Evolutionary conservation across 1,284 basidiomycete genomes (phyloP), one percentile per base, ranked within the genome.

Genomic region (Leccinum angustisporum): DNA sequence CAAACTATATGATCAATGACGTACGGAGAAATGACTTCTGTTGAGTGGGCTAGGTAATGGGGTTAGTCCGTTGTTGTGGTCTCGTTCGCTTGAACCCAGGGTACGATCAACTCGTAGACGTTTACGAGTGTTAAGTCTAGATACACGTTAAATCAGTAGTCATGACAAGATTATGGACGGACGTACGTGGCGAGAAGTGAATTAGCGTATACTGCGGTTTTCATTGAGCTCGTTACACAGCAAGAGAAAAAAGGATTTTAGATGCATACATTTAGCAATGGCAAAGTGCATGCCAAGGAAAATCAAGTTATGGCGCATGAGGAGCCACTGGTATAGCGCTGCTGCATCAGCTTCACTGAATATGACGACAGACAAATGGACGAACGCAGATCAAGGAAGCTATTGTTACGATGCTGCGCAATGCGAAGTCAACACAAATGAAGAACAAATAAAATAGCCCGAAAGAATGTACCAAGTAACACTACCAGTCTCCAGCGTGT

Each of bases 221-320:
- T 30, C 2, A 18, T 38, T 54, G 0, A 53, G 27, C 6, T 30
- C 14, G 46, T 11, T 6, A 38, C 2, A 3, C 2, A 5, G 9
- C 14, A 51, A 30, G 14, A 18, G 9, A 16, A 51, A 30, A 30
- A 52, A 30, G 8, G 7, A n/a, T 31, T 52, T 18, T 13, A 18
- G 52, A 46, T 21, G 2, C 71, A 0, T 61, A 83, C 82, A 64
- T 72, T 84, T 84, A 33, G 78, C 78, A 57, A 84, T 83, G 4
- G 80, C 75, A 64, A 84, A 84, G 67, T 84, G 81, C 56, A 84
- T 74, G 1, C 76, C 79, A 62, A 84, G 75, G 65, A 83, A 82
- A 31, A 84, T 75, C 31, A 80, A 71, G 56, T 82, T 82, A 5
- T 72, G 66, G 1, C 76, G 75, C 76, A 81, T 78, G 4, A 70